Evolutionary conservation across 345 rosid species (phyloP).

Genomic region (Punica granatum): DNA sequence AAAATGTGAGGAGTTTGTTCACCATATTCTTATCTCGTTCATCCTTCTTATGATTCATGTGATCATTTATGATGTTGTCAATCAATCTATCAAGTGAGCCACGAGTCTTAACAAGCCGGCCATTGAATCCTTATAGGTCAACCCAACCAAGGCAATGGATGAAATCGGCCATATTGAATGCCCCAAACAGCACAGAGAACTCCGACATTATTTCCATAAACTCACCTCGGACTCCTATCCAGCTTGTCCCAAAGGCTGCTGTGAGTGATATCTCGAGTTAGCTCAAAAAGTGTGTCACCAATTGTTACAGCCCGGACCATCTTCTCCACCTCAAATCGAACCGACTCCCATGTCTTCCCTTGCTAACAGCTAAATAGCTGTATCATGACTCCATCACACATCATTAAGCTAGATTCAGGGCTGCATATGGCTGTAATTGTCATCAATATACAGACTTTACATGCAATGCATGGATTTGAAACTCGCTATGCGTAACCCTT

Average conservation of each 20-base stretch:
- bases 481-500: too few species aligned
- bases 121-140: constrained; percentile 57
- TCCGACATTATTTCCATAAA: constrained; percentile 71
- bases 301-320: constrained; percentile 31
- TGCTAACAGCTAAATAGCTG: constrained; percentile 80
- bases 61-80: constrained; percentile 61
- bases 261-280: constrained; percentile 70
- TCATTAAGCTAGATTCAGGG: too few species aligned
- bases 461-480: too few species aligned
- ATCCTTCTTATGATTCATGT: constrained; percentile 39
- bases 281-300: constrained; percentile 59
- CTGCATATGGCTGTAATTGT: too few species aligned
- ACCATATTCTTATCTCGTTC: constrained; percentile 58
- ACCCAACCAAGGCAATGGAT: constrained; percentile 56
- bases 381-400: too few species aligned
- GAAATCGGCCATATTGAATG: constrained; percentile 78
- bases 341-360: constrained; percentile 86
- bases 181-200: constrained; percentile 86
- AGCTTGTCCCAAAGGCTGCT: constrained; percentile 67
- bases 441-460: too few species aligned
- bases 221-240: constrained; percentile 54
- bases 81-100: constrained; percentile 56
- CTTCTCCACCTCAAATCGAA: constrained; percentile 66
- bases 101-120: constrained; percentile 56
- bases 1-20: constrained; percentile 70